Conservation (phyloP, 768 basidiomycete genomes). For the Boletus tylopilopsis region DNA sequence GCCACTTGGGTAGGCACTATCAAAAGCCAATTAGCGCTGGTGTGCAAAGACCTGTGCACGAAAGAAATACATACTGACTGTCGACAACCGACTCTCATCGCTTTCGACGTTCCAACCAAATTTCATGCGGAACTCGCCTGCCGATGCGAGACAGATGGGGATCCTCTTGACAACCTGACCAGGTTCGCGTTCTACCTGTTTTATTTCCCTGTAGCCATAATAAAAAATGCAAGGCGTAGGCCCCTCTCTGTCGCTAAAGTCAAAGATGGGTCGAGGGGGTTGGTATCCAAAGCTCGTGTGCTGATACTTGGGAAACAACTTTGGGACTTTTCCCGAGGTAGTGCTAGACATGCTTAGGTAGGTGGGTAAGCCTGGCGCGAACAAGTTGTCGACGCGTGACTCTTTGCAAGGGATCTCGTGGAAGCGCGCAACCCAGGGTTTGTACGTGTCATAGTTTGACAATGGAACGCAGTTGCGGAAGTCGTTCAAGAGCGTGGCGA, state of each 20-base stretch:
- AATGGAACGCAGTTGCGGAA: conserved; percentile 13
- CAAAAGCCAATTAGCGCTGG: not conserved
- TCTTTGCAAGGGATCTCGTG: conserved; percentile 6
- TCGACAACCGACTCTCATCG: conserved; percentile 9
- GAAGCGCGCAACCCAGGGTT: conserved; percentile 10
- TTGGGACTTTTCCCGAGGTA: conserved; percentile 11
- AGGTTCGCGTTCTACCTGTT: not conserved
- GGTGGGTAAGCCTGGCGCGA: conserved; percentile 14
- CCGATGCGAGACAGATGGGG: conserved; percentile 1
- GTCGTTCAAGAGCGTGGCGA: not conserved
- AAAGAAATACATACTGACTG: not conserved
- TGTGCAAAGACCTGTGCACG: too few species aligned
- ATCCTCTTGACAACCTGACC: not conserved
- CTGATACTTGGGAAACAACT: conserved; percentile 7
- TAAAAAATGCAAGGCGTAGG: not conserved
- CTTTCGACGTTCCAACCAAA: conserved; percentile 6
- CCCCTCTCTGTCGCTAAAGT: not conserved
- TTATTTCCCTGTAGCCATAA: conserved; percentile 1
- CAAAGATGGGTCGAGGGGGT: not conserved
- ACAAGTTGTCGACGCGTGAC: conserved; percentile 7
- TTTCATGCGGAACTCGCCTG: conserved; percentile 1
- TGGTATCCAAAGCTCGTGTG: not conserved
- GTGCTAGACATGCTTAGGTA: conserved; percentile 12
- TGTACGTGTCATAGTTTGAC: conserved; percentile 9
- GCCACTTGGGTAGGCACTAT: conserved; percentile 8